phyloP scores from a whole-genome alignment of 140 eudicot species.

The Cichorium intybus region DNA sequence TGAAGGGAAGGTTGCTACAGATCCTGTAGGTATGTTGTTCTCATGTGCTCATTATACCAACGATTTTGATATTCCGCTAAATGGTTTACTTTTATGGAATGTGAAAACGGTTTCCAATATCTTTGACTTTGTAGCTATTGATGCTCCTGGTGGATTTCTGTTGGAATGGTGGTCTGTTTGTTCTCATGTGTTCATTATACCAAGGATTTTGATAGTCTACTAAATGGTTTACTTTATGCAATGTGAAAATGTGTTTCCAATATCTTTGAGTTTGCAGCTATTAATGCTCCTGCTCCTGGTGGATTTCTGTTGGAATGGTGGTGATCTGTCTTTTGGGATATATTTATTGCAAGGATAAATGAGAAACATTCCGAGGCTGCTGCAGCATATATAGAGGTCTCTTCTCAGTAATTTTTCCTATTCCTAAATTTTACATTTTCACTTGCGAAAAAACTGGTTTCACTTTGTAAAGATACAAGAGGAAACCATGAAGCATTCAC shows the following conservation, averaged over 20 bases:
- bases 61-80: background rate
- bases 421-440: background rate
- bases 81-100: background rate
- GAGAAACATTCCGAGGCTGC: slow-evolving; percentile 99
- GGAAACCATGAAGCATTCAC: slow-evolving; percentile 75
- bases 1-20: slow-evolving; percentile 98
- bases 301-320: too few species aligned
- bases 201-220: too few species aligned
- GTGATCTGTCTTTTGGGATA: slow-evolving; percentile 99
- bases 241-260: too few species aligned
- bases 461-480: slow-evolving; percentile 60
- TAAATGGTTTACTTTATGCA: too few species aligned
- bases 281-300: too few species aligned
- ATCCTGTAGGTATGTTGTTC: slow-evolving; percentile 81
- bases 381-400: slow-evolving; percentile 95
- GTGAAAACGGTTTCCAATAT: background rate
- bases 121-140: slow-evolving; percentile 63
- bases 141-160: slow-evolving; percentile 99
- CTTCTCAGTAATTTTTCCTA: background rate
- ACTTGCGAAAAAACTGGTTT: background rate
- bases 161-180: slow-evolving; percentile 99
- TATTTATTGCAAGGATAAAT: slow-evolving; percentile 94
- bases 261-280: too few species aligned
- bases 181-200: too few species aligned
- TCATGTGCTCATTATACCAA: background rate